phyloP scores from a whole-genome alignment of 2,329 filamentous ascomycete species.

The Rosellinia necatrix region DNA sequence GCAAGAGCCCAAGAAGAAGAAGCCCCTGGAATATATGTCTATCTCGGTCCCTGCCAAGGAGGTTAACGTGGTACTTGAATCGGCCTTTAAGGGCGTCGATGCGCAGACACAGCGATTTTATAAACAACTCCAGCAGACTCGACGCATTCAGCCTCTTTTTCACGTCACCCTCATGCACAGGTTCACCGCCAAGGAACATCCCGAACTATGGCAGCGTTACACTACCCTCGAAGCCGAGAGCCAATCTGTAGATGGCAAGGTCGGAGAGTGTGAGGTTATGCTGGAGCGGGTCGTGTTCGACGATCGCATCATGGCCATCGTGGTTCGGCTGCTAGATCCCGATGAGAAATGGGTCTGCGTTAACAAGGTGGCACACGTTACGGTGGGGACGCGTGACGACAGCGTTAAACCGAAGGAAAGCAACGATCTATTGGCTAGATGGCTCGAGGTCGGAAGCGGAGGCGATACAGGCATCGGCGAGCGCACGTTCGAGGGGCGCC shows the following conservation, averaged over 20 bases:
- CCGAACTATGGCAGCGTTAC: slow-evolving; percentile 79
- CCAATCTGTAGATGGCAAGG: slow-evolving; percentile 46
- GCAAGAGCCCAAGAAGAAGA: slow-evolving; percentile 47
- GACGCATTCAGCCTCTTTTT: slow-evolving; percentile 82
- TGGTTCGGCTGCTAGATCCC: slow-evolving; percentile 71
- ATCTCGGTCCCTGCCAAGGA: slow-evolving; percentile 51
- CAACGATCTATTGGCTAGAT: slow-evolving; percentile 78
- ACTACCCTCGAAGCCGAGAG: slow-evolving; percentile 53
- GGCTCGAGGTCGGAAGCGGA: slow-evolving; percentile 64
- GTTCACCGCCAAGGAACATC: slow-evolving; percentile 61
- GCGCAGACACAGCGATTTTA: slow-evolving; percentile 69
- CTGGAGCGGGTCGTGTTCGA: slow-evolving; percentile 81
- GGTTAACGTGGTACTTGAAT: slow-evolving; percentile 64
- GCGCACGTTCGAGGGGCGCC: slow-evolving; percentile 54
- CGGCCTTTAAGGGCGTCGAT: slow-evolving; percentile 64
- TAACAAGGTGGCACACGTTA: slow-evolving; percentile 85
- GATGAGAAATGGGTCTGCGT: slow-evolving; percentile 66
- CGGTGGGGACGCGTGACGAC: slow-evolving; percentile 77
- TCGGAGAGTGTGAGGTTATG: slow-evolving; percentile 68
- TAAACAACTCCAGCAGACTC: slow-evolving; percentile 70
- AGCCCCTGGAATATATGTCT: slow-evolving; percentile 61
- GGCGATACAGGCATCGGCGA: slow-evolving; percentile 52
- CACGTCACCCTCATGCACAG: slow-evolving; percentile 95
- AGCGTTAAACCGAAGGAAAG: slow-evolving; percentile 91
- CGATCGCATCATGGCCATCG: slow-evolving; percentile 85